Base-by-base conservation (phyloP, 257 asterid species). In the Solanum habrochaites region DNA sequence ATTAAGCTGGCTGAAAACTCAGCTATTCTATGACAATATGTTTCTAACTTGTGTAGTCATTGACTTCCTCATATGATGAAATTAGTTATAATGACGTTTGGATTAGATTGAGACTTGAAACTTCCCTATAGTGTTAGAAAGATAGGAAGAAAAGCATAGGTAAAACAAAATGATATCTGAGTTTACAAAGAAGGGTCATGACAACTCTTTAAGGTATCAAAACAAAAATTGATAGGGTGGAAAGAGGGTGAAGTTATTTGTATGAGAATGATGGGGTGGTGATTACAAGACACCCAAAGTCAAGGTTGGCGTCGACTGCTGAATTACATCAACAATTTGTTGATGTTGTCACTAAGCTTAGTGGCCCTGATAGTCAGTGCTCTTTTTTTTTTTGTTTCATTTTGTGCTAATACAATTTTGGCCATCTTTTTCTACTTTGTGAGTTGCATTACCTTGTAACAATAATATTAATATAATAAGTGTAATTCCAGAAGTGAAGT, bases 321-420 rank as follows among this genome's bases (percentile, higher is more conserved):
- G 93, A 91, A 87, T 91, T 91, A 77, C 93, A 91, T 86, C 88
- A 91, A 37, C 90, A 91, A 25, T 91, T 91, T 87, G 92, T 89
- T 43, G 91, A 91, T 86, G 93, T 92, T 73, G 92, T 91, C 29
- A 88, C 93, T 9, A 88, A 90, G 87, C 93, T 91, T 86, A 91
- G 93, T 62, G 92, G 93, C 83, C 92, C 92, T 66, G 91, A 90
- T 4, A 89, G 92, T 89, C 47, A 91, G 92, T 86, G 89, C 91
- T 86, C 70, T 58, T 11, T 37, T 27, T 35, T 4, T 37, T 37
- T 37, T 37, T 78, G 23, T 43, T 52, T 45, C 6, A 52, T 21
- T 85, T 29, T 70, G 49, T 71, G 37, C 23, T 39, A 23, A 64
- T 21, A 64, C 13, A 40, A n/a, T 42, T 42, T 60, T 58, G 84